These are phyloP conservation scores for Inonotus obliquus DNA, from an alignment of 1,284 basidiomycete genomes.

Conservation along the genomic window DNA sequence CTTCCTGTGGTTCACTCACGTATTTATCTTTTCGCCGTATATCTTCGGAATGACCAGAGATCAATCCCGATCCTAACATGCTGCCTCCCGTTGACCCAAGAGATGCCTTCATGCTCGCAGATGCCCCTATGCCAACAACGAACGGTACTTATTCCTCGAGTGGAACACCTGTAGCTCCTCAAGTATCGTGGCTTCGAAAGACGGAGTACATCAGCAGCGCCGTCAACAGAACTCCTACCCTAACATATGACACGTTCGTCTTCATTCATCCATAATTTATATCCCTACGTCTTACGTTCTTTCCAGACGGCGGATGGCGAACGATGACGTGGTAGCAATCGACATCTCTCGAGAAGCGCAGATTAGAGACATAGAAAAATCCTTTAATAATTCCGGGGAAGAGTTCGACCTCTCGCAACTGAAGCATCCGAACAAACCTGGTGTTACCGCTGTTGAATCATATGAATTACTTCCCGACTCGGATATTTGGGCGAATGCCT, in stretches of 20 bases:
- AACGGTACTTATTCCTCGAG: conserved; percentile 37
- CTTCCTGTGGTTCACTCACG: not conserved
- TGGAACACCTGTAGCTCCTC: conserved; percentile 43
- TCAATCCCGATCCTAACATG: conserved; percentile 64
- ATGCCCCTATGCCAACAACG: conserved; percentile 43
- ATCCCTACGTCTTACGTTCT: not conserved
- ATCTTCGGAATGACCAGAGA: conserved; percentile 34
- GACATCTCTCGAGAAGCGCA: conserved; percentile 80
- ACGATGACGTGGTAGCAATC: conserved; percentile 40
- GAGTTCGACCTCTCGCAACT: conserved; percentile 54
- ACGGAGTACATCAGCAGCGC: conserved; percentile 80
- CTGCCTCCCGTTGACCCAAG: conserved; percentile 64
- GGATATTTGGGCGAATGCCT: conserved; percentile 86
- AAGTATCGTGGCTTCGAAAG: conserved; percentile 86
- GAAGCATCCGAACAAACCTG: conserved; percentile 76
- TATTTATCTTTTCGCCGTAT: no score
- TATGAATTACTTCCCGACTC: conserved; percentile 86
- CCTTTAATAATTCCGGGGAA: conserved; percentile 66
- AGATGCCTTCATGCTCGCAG: conserved; percentile 65
- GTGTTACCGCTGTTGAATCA: conserved; percentile 74
- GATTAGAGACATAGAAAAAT: conserved; percentile 76
- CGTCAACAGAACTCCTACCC: conserved; percentile 39
- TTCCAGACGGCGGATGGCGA: conserved; percentile 42
- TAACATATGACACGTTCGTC: conserved; percentile 55
- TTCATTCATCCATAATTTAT: not conserved